Evolutionary conservation across 2,329 filamentous ascomycete genomes (phyloP).

Genomic region (Aspergillus quadrilineatus): DNA sequence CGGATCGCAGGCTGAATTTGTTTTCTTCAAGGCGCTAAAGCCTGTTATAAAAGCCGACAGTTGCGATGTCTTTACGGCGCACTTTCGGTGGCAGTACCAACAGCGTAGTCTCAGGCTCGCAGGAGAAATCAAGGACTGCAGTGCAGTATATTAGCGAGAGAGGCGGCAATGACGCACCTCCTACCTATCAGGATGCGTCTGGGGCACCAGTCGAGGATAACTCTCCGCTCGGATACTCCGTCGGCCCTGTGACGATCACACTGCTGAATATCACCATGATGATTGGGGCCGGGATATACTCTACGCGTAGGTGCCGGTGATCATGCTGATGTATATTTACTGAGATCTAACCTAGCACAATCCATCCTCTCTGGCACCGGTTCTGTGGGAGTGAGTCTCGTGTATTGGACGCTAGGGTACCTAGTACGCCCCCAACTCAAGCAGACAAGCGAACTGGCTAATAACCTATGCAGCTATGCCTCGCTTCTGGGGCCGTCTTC

Average conservation of each 20-base stretch:
- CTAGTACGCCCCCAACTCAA: conserved; percentile 47
- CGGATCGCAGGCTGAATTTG: no score
- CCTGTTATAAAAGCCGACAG: background rate
- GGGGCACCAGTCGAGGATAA: conserved; percentile 61
- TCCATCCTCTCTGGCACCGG: conserved; percentile 57
- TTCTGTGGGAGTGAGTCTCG: conserved; percentile 60
- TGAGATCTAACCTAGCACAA: conserved; percentile 44
- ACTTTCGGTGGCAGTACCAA: background rate
- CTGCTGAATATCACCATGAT: conserved; percentile 63
- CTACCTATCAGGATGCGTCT: conserved; percentile 60
- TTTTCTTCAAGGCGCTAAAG: background rate
- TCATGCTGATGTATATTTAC: background rate
- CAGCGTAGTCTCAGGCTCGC: background rate
- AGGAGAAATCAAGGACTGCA: background rate
- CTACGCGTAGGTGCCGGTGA: conserved; percentile 54
- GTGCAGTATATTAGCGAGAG: conserved; percentile 15
- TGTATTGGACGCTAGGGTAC: conserved; percentile 66
- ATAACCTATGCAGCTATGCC: background rate
- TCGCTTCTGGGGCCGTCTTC: conserved; percentile 46
- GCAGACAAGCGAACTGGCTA: background rate
- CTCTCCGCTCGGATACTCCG: conserved; percentile 61
- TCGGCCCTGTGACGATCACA: conserved; percentile 56
- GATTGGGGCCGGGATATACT: conserved; percentile 65
- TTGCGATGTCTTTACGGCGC: background rate
- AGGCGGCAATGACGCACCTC: conserved; percentile 47